A percentile compares a stretch with the other conserved stretches of the same genome.
Conservation (phyloP, 148 eudicot species). For the Rhododendron vialii region DNA sequence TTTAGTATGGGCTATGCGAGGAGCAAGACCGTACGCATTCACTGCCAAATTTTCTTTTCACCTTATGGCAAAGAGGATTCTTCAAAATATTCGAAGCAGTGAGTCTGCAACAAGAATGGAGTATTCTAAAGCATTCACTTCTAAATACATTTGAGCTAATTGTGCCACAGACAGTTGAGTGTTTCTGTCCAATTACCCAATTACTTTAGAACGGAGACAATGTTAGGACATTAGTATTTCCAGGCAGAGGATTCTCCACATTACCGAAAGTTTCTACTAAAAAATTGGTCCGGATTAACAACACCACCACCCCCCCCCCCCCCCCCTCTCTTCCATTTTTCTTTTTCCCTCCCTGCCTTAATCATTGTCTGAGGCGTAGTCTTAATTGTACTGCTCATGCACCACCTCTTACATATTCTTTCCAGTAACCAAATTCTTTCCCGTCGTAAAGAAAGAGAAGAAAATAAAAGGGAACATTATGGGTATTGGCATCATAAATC, state of each 20-base stretch:
- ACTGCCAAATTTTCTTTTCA: background rate
- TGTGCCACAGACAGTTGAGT: background rate
- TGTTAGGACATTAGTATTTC: background rate
- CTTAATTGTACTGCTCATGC: background rate
- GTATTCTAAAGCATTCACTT: background rate
- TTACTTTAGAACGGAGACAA: background rate
- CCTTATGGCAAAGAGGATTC: background rate
- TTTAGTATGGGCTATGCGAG: background rate
- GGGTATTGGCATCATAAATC: background rate
- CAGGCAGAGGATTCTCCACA: background rate
- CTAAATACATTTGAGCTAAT: background rate
- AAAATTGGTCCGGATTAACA: background rate
- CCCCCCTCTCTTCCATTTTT: too few relatives aligned
- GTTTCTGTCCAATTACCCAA: background rate
- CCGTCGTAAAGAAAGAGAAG: background rate
- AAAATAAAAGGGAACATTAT: background rate
- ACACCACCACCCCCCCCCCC: too few relatives aligned
- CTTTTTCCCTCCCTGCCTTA: background rate
- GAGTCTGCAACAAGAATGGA: background rate
- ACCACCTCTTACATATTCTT: background rate
- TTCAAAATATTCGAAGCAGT: background rate
- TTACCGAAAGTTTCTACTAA: background rate
- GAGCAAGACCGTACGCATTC: background rate
- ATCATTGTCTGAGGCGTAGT: slow-evolving; percentile 4
- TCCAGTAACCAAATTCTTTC: background rate